Conservation (phyloP, 1,284 basidiomycete genomes). For the Melampsora abietis-canadensis region DNA sequence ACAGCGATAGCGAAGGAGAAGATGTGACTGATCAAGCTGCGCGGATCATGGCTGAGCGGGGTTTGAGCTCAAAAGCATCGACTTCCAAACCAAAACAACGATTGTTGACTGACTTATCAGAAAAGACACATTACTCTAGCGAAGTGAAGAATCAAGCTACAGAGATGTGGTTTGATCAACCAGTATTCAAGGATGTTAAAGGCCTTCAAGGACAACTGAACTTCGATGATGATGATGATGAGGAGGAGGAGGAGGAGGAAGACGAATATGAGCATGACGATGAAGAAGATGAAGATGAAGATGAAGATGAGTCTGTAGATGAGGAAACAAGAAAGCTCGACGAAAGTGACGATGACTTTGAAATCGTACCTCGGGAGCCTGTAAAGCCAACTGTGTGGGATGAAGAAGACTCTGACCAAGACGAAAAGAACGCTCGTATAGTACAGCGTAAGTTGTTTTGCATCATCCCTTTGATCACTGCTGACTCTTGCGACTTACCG, state of each 20-base stretch:
- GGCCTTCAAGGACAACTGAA: conserved; percentile 58
- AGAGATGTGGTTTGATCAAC: conserved; percentile 91
- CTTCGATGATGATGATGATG: conserved; percentile 57
- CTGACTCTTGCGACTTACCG: not conserved
- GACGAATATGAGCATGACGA: conserved; percentile 54
- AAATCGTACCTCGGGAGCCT: conserved; percentile 44
- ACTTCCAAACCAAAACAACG: conserved; percentile 47
- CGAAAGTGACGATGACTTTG: conserved; percentile 51
- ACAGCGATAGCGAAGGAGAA: conserved; percentile 48
- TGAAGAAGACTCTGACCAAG: conserved; percentile 44
- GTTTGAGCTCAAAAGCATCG: conserved; percentile 56
- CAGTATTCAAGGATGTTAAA: conserved; percentile 76
- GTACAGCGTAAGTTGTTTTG: conserved; percentile 64
- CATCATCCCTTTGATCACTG: not conserved
- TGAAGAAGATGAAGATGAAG: conserved; percentile 48
- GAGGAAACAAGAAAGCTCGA: conserved; percentile 53
- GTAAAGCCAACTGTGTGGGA: conserved; percentile 22
- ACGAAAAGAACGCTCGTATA: conserved; percentile 54
- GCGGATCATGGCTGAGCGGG: conserved; percentile 56
- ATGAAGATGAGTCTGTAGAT: conserved; percentile 49
- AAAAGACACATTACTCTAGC: conserved; percentile 46
- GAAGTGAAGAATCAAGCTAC: conserved; percentile 56
- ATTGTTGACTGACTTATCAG: conserved; percentile 45
- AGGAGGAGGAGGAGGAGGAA: conserved; percentile 55
- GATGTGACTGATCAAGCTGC: conserved; percentile 57